Evolutionary conservation across 768 basidiomycete species (phyloP), one percentile per base, ranked within the genome.

Genomic region (Gymnopilus junonius): DNA sequence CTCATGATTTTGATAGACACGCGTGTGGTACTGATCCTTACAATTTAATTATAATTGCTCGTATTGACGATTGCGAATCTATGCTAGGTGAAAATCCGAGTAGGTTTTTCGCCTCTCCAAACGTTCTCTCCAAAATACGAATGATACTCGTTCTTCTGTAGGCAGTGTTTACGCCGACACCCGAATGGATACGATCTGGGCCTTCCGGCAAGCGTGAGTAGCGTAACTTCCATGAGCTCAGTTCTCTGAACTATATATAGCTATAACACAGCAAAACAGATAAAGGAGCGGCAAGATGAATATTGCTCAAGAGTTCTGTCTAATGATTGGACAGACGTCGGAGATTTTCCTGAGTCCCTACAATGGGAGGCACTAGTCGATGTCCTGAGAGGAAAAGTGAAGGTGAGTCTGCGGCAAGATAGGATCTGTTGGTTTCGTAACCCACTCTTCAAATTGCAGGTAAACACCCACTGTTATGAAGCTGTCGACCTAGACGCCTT

Each of bases 291-390:
- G 29, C 93, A 93, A 65, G 91, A 94, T 71, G 82, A 79, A 32
- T 93, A 83, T 71, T 93, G 91, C 69, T 69, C 77, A 1, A 76
- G 79, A 43, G 87, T 82, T 3, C 63, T 81, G 10, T 69, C 76
- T 4, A 79, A 82, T 3, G 71, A 83, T n/a, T 85, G 83, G 84
- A 70, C 75, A 0, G 78, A 76, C 8, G 74, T 87, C 42, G 83
- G 79, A 55, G 83, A 82, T 29, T 91, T 90, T 71, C 91, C 92
- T 0, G 83, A 91, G 48, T 84, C 85, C 48, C 78, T 93, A 15
- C 85, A 92, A 69, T 92, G 90, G 91, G 91, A 93, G 69, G 84
- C 90, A 1, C 76, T 93, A 21, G 88, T 91, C 0, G 91, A 93
- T 69, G 90, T 93, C 1, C 74, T 94, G 7, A 79, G 93, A 66